Evolutionary conservation across 164 flowering plant species (phyloP).

Genomic region (Pachysandra terminalis): DNA sequence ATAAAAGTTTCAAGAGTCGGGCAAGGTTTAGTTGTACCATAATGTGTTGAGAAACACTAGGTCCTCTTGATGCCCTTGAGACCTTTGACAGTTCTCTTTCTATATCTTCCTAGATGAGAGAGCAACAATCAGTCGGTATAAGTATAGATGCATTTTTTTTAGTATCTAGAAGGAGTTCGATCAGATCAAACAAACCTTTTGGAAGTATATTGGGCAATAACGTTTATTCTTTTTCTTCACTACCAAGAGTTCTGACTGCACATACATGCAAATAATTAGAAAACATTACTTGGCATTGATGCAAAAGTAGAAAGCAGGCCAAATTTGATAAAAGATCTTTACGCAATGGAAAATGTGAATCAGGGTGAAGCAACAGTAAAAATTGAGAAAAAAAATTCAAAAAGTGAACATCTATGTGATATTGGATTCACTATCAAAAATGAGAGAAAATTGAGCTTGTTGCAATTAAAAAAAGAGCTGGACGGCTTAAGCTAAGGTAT

Average conservation of each 20-base stretch:
- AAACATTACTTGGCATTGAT: neutral
- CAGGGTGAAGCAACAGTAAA: too few relatives aligned
- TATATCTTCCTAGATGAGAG: constrained; percentile 73
- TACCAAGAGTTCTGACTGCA: constrained; percentile 87
- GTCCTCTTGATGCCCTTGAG: constrained; percentile 58
- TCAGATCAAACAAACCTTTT: constrained; percentile 55
- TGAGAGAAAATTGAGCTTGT: too few relatives aligned
- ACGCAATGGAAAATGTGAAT: neutral
- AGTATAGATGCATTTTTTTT: neutral
- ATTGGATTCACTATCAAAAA: too few relatives aligned
- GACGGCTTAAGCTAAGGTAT: too few relatives aligned
- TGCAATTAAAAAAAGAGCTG: too few relatives aligned
- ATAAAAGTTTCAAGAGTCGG: neutral
- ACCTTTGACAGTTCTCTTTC: constrained; percentile 69
- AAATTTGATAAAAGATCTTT: neutral
- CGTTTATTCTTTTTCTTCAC: constrained; percentile 82
- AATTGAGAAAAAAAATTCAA: too few relatives aligned
- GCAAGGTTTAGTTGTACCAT: constrained; percentile 51
- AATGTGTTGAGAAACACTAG: constrained; percentile 57
- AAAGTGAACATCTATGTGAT: too few relatives aligned
- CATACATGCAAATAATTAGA: constrained; percentile 7
- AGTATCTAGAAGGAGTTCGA: constrained; percentile 2
- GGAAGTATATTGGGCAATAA: constrained; percentile 81
- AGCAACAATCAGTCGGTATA: constrained; percentile 9
- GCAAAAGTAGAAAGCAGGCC: neutral